A percentile compares a stretch with the other conserved stretches of the same genome.
These are phyloP conservation scores for Gracilaria gracilis DNA, from an alignment of 23 red algal species.

Conservation along the genomic window DNA sequence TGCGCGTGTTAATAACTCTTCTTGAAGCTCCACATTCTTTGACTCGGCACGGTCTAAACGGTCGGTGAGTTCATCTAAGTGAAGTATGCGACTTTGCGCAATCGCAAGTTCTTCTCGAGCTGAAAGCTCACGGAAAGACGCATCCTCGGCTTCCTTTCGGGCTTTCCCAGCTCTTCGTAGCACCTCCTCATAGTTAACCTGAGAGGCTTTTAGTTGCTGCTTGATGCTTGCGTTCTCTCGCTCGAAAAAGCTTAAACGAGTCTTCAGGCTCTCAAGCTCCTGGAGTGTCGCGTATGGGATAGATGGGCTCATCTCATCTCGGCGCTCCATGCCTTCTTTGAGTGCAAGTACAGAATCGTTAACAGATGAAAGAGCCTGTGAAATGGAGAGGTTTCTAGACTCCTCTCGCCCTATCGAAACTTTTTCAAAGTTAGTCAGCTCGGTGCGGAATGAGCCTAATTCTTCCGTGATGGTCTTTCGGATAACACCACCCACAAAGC, in stretches of 20 bases:
- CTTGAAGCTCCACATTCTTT: slow-evolving; percentile 15
- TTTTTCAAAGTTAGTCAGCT: slow-evolving; percentile 19
- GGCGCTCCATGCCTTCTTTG: slow-evolving; percentile 8
- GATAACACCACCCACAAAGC: not conserved
- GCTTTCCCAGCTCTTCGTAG: slow-evolving; percentile 11
- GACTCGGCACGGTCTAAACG: slow-evolving; percentile 34
- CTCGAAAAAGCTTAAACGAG: slow-evolving; percentile 14
- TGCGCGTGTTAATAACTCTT: slow-evolving; percentile 18
- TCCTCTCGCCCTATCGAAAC: slow-evolving; percentile 38
- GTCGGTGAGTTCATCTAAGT: slow-evolving; percentile 49
- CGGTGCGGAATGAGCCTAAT: slow-evolving; percentile 31
- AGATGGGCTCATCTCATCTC: slow-evolving; percentile 15
- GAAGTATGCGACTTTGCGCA: not conserved
- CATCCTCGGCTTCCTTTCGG: slow-evolving; percentile 32
- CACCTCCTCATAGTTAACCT: slow-evolving; percentile 42
- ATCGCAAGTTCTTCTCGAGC: slow-evolving; percentile 42
- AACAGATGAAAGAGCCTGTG: slow-evolving; percentile 30
- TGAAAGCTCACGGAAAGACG: slow-evolving; percentile 1
- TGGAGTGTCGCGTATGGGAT: slow-evolving; percentile 34
- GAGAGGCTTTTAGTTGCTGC: not conserved
- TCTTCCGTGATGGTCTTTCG: slow-evolving; percentile 14
- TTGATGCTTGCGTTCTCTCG: slow-evolving; percentile 50
- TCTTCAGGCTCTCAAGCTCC: slow-evolving; percentile 36
- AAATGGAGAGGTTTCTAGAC: slow-evolving; percentile 25
- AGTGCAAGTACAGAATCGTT: slow-evolving; percentile 19